These are phyloP conservation scores for Chytriomyces hyalinus DNA, from an alignment of 192 early-diverging fungal species.

Conservation along the genomic window DNA sequence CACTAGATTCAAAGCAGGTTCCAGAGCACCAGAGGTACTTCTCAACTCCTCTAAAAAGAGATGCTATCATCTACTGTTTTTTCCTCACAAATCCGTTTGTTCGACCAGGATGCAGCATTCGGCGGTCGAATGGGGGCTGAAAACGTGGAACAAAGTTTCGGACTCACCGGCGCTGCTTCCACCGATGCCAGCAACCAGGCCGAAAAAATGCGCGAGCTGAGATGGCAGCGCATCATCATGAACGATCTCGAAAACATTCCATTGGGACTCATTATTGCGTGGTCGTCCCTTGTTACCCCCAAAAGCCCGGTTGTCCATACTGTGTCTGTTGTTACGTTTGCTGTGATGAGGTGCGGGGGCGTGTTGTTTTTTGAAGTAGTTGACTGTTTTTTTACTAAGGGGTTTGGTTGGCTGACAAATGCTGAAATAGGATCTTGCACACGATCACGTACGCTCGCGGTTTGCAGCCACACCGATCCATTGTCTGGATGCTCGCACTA, in stretches of 20 bases:
- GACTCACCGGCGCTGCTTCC: not conserved
- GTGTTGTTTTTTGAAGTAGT: no score
- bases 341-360: not conserved
- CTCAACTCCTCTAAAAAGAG: no score
- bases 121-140: not conserved
- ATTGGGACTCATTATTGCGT: constrained; percentile 27
- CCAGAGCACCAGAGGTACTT: not conserved
- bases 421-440: constrained; percentile 13
- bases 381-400: no score
- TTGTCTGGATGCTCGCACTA: constrained; percentile 14
- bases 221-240: constrained; percentile 37
- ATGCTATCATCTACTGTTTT: no score
- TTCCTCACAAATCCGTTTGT: no score
- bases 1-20: not conserved
- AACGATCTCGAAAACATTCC: constrained; percentile 43
- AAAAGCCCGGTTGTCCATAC: constrained; percentile 2
- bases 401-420: no score
- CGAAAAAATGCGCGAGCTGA: constrained; percentile 7
- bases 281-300: not conserved
- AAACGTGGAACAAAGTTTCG: not conserved
- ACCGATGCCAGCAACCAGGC: not conserved
- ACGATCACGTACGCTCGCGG: constrained; percentile 26
- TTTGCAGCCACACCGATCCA: constrained; percentile 37
- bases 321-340: not conserved
- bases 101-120: not conserved